Percentiles rank a stretch among this genome's conserved stretches.
phyloP scores from a whole-genome alignment of 352 stramenopile species.

The Phytopythium vexans region DNA sequence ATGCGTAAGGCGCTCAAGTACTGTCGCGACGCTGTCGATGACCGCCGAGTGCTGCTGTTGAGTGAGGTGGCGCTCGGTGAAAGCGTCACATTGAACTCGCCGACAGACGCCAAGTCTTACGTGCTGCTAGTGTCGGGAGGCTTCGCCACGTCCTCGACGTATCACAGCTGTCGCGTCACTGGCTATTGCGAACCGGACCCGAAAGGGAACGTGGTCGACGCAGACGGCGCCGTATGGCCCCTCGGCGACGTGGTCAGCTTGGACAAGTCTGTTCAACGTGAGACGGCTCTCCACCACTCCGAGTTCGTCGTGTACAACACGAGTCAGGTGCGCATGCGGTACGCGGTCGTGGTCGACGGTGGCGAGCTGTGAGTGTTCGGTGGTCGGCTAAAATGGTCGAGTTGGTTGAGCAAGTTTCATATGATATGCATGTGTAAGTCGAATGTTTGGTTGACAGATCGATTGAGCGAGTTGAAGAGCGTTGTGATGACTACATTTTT shows the following conservation, averaged over 20 bases:
- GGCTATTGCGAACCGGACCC: conserved; percentile 32
- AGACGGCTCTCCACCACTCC: conserved; percentile 35
- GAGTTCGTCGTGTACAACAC: conserved; percentile 70
- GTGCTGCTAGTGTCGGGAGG: conserved; percentile 9
- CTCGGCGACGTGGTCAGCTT: conserved; percentile 30
- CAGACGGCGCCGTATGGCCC: conserved; percentile 37
- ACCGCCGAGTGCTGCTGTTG: conserved; percentile 30
- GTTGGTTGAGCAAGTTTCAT: too few relatives aligned
- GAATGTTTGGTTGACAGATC: too few relatives aligned
- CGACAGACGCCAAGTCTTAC: conserved; percentile 13
- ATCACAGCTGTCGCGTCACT: conserved; percentile 39
- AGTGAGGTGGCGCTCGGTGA: conserved; percentile 47
- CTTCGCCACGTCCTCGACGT: conserved; percentile 9
- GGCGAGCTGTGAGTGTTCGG: background rate
- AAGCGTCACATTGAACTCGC: conserved; percentile 19
- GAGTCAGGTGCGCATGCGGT: conserved; percentile 61
- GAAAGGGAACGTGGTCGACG: conserved; percentile 27
- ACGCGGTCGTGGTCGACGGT: conserved; percentile 10
- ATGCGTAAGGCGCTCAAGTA: conserved; percentile 41
- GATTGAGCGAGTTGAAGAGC: too few relatives aligned
- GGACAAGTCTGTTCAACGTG: conserved; percentile 10
- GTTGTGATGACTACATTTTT: too few relatives aligned
- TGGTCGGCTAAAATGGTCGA: background rate
- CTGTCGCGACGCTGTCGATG: conserved; percentile 16
- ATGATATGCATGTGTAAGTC: too few relatives aligned